Evolutionary conservation across 257 asterid species (phyloP).

Genomic region (Solanum clarkiae): DNA sequence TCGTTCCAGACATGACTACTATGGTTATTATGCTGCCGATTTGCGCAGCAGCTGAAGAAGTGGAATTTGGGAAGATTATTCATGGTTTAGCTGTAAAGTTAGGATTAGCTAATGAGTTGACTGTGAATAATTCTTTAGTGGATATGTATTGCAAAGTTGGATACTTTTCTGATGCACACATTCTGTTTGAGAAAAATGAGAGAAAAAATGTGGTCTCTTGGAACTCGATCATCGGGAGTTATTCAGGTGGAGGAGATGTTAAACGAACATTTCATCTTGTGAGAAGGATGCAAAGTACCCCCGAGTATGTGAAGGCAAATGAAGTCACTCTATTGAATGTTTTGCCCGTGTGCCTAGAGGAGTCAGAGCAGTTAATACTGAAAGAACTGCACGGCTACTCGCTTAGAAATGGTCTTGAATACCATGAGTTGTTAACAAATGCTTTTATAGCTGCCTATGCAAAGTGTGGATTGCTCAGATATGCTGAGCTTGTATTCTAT

Average conservation of each 20-base stretch:
- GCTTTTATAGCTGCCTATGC: conserved; percentile 18
- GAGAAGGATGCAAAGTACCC: conserved; percentile 5
- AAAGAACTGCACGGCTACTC: conserved; percentile 23
- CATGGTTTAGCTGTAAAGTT: conserved; percentile 16
- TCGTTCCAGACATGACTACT: conserved; percentile 18
- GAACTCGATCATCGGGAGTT: conserved; percentile 24
- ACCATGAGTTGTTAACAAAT: conserved; percentile 6
- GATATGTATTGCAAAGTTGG: conserved; percentile 25
- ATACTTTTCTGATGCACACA: conserved; percentile 8
- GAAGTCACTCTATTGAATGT: conserved; percentile 16
- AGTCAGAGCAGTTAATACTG: conserved; percentile 9
- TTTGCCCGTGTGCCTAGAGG: conserved; percentile 9
- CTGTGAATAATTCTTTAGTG: conserved; percentile 17
- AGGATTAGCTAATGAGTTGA: conserved; percentile 9
- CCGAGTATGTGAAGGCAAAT: conserved; percentile 1
- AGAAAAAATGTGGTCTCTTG: conserved; percentile 19
- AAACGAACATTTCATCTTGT: conserved; percentile 10
- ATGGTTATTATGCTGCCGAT: conserved; percentile 17
- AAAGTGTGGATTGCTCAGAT: conserved; percentile 10
- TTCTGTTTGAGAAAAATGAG: conserved; percentile 3
- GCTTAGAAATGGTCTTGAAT: conserved; percentile 7
- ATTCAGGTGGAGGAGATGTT: conserved; percentile 12
- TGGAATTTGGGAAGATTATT: conserved; percentile 8
- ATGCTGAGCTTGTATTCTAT: conserved; percentile 9
- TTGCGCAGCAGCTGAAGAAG: conserved; percentile 9